These are phyloP conservation scores for Harringtonia aguacate DNA, from an alignment of 2,329 filamentous ascomycete genomes.

Conservation along the genomic window DNA sequence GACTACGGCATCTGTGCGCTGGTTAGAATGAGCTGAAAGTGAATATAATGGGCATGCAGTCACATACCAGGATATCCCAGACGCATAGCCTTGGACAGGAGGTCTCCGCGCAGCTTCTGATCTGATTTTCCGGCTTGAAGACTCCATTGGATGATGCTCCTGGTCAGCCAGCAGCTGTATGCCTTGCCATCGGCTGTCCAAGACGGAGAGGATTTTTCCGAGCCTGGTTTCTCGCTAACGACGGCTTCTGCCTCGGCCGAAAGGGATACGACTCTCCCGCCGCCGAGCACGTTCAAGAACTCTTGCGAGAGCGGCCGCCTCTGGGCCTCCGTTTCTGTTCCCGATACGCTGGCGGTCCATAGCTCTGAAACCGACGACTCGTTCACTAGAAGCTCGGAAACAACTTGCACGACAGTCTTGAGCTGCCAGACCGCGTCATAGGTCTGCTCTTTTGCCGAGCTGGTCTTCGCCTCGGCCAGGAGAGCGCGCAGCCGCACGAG, in stretches of 20 bases:
- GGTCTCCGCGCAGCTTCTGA: slow-evolving; percentile 30
- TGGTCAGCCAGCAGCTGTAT: slow-evolving; percentile 64
- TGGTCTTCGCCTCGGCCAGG: slow-evolving; percentile 37
- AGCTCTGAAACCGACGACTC: slow-evolving; percentile 24
- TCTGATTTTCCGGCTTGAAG: slow-evolving; percentile 20
- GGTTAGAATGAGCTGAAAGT: slow-evolving; percentile 12
- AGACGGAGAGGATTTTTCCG: not conserved
- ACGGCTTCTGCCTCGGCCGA: slow-evolving; percentile 45
- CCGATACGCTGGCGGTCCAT: slow-evolving; percentile 23
- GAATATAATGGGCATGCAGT: not conserved
- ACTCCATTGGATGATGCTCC: slow-evolving; percentile 43
- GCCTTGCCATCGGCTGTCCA: slow-evolving; percentile 57
- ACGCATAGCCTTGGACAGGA: slow-evolving; percentile 51
- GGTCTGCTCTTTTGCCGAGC: slow-evolving; percentile 12
- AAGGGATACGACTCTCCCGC: slow-evolving; percentile 38
- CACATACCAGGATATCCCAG: slow-evolving; percentile 61
- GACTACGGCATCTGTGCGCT: slow-evolving; percentile 28
- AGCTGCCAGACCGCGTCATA: slow-evolving; percentile 31
- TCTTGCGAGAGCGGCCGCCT: slow-evolving; percentile 28
- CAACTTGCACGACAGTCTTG: slow-evolving; percentile 30
- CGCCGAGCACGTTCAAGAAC: slow-evolving; percentile 33
- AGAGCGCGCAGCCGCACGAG: slow-evolving; percentile 57
- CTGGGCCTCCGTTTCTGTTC: slow-evolving; percentile 11
- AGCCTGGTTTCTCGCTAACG: slow-evolving; percentile 23
- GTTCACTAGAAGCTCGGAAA: slow-evolving; percentile 29